A percentile compares a stretch with the other conserved stretches of the same genome.
Conservation (phyloP, 148 eudicot genomes). For the Rhododendron mucronatum region DNA sequence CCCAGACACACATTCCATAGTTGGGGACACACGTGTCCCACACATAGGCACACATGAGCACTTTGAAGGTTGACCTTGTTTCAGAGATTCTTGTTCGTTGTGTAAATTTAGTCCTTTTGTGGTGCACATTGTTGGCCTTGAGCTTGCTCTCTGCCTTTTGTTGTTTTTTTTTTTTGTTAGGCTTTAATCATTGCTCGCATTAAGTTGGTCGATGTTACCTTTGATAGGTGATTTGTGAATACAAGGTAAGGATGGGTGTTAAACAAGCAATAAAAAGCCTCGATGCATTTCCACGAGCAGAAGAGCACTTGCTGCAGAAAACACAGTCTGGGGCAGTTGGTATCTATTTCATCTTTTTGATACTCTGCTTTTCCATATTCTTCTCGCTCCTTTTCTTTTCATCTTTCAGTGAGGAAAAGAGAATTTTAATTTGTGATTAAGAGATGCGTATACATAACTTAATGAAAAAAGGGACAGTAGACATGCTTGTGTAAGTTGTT, state of each 20-base stretch:
- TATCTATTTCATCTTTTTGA: slow-evolving; percentile 16
- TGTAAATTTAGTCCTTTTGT: background rate
- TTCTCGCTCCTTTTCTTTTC: background rate
- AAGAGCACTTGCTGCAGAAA: slow-evolving; percentile 89
- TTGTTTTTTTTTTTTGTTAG: background rate
- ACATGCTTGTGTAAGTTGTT: background rate
- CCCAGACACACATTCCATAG: background rate
- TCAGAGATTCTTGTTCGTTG: background rate
- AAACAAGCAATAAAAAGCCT: slow-evolving; percentile 71
- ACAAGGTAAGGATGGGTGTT: slow-evolving; percentile 53
- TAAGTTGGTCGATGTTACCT: background rate
- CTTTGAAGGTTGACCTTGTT: background rate
- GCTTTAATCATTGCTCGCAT: background rate
- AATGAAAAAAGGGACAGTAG: background rate
- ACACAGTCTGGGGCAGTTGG: slow-evolving; percentile 93
- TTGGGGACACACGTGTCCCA: background rate
- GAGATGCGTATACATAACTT: slow-evolving; percentile 1
- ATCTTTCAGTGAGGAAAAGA: background rate
- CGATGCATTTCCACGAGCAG: slow-evolving; percentile 96
- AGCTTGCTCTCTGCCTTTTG: background rate
- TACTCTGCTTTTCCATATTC: background rate
- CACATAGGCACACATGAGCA: background rate
- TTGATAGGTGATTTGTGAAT: slow-evolving; percentile 7
- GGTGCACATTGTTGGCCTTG: background rate
- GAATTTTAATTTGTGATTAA: background rate